A percentile compares a stretch with the other conserved stretches of the same genome.
Evolutionary conservation across 345 rosid genomes (phyloP).

Genomic region (Sisymbrium irio): DNA sequence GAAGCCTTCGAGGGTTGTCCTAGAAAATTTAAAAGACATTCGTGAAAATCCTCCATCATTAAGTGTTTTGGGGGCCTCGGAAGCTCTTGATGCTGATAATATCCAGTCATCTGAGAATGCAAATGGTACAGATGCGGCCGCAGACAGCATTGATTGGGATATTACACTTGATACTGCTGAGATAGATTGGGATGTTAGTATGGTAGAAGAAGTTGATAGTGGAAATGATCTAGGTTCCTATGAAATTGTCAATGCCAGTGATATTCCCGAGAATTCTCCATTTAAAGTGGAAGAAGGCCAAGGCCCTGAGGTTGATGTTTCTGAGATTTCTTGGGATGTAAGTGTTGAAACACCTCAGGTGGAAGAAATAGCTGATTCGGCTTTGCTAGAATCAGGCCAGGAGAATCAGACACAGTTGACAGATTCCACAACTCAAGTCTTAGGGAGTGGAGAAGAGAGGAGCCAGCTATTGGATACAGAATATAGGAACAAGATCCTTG

Average conservation of each 20-base stretch:
- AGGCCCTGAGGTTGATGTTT: conserved; percentile 43
- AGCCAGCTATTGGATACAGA: conserved; percentile 89
- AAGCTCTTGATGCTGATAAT: conserved; percentile 45
- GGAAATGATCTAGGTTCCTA: conserved; percentile 89
- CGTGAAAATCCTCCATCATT: conserved; percentile 78
- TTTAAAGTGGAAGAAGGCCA: conserved; percentile 39
- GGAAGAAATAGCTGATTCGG: conserved; percentile 54
- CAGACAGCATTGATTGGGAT: conserved; percentile 84
- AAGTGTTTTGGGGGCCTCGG: conserved; percentile 55
- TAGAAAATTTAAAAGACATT: conserved; percentile 60
- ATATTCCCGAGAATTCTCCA: conserved; percentile 50
- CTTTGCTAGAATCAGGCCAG: conserved; percentile 34
- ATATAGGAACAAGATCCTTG: conserved; percentile 85
- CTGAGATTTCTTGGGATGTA: conserved; percentile 87
- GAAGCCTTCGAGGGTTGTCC: conserved; percentile 50
- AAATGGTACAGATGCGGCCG: conserved; percentile 46
- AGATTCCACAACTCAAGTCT: conserved; percentile 39
- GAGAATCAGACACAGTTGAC: conserved; percentile 40
- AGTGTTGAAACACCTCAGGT: conserved; percentile 88
- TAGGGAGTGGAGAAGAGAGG: conserved; percentile 48
- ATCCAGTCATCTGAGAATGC: conserved; percentile 41
- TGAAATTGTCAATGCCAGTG: conserved; percentile 82
- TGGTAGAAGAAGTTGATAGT: conserved; percentile 72
- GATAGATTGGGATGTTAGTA: conserved; percentile 94
- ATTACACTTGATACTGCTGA: conserved; percentile 71